These are phyloP conservation scores for Aspergillus cavernicola DNA, from an alignment of 495 filamentous ascomycete genomes.

Conservation along the genomic window DNA sequence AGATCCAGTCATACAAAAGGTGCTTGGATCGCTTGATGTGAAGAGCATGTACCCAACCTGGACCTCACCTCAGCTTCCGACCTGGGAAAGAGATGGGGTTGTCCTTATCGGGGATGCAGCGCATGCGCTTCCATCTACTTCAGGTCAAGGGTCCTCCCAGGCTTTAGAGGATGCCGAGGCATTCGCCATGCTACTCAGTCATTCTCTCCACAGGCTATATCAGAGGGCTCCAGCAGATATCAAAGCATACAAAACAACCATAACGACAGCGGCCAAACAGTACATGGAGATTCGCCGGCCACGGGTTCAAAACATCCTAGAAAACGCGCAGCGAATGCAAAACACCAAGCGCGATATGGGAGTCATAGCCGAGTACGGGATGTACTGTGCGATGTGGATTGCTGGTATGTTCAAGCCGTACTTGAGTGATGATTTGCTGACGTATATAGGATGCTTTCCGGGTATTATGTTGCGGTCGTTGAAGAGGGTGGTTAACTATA, in stretches of 20 bases:
- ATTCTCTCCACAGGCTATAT: slow-evolving; percentile 19
- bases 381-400: slow-evolving; percentile 34
- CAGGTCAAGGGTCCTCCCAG: slow-evolving; percentile 46
- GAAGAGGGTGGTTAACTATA: slow-evolving; percentile 5
- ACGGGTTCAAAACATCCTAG: slow-evolving; percentile 26
- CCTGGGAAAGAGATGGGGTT: slow-evolving; percentile 41
- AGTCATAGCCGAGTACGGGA: slow-evolving; percentile 28
- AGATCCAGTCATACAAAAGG: slow-evolving; percentile 47
- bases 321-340: slow-evolving; percentile 27
- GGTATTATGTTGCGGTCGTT: not conserved
- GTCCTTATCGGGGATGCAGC: slow-evolving; percentile 44
- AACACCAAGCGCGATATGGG: slow-evolving; percentile 31
- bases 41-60: slow-evolving; percentile 53
- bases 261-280: slow-evolving; percentile 24
- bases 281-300: slow-evolving; percentile 31
- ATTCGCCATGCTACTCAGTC: slow-evolving; percentile 32
- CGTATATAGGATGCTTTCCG: slow-evolving; percentile 9
- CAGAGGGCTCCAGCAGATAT: not conserved
- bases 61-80: slow-evolving; percentile 46
- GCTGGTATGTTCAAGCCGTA: slow-evolving; percentile 28
- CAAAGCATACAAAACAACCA: slow-evolving; percentile 8
- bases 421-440: no score
- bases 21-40: slow-evolving; percentile 37
- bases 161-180: slow-evolving; percentile 45
- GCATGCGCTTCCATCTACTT: slow-evolving; percentile 45